These are phyloP conservation scores for Ophioceras dolichostomum DNA, from an alignment of 2,329 filamentous ascomycete species.

Conservation along the genomic window DNA sequence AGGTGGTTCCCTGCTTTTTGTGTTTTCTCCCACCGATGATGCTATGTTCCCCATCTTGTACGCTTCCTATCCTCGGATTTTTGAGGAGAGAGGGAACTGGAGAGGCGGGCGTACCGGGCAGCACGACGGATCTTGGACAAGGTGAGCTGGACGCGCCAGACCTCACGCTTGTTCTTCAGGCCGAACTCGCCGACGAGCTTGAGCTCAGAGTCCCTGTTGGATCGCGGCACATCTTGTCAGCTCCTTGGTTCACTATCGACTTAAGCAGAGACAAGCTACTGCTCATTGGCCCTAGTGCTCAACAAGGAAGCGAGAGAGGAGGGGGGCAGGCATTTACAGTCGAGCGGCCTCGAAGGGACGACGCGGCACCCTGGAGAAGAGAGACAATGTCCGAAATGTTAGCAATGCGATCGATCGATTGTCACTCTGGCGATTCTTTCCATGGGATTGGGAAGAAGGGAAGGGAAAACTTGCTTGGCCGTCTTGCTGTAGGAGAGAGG, in stretches of 20 bases:
- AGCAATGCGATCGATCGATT: too few relatives aligned
- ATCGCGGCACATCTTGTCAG: slow-evolving; percentile 40
- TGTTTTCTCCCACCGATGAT: neutral
- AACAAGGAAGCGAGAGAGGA: slow-evolving; percentile 6
- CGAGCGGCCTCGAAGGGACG: slow-evolving; percentile 99
- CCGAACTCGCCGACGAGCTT: slow-evolving; percentile 99
- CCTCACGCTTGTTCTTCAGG: slow-evolving; percentile 99
- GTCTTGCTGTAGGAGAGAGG: slow-evolving; percentile 90
- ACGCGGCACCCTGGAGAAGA: slow-evolving; percentile 48
- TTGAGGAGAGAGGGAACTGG: neutral
- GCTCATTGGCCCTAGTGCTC: slow-evolving; percentile 63
- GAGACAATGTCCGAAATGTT: too few relatives aligned
- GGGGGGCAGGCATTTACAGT: slow-evolving; percentile 40
- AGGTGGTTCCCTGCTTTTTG: too few relatives aligned
- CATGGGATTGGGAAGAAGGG: too few relatives aligned
- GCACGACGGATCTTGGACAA: slow-evolving; percentile 99
- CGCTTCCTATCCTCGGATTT: neutral
- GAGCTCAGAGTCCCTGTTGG: slow-evolving; percentile 96
- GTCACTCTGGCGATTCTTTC: too few relatives aligned
- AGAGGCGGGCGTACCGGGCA: slow-evolving; percentile 63
- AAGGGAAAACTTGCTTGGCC: slow-evolving; percentile 47
- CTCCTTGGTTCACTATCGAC: slow-evolving; percentile 65
- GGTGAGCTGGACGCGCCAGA: slow-evolving; percentile 98
- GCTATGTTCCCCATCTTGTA: neutral
- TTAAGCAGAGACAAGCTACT: slow-evolving; percentile 94